Conservation (phyloP, 2,329 filamentous ascomycete genomes). For the Fusarium verticillioides region DNA sequence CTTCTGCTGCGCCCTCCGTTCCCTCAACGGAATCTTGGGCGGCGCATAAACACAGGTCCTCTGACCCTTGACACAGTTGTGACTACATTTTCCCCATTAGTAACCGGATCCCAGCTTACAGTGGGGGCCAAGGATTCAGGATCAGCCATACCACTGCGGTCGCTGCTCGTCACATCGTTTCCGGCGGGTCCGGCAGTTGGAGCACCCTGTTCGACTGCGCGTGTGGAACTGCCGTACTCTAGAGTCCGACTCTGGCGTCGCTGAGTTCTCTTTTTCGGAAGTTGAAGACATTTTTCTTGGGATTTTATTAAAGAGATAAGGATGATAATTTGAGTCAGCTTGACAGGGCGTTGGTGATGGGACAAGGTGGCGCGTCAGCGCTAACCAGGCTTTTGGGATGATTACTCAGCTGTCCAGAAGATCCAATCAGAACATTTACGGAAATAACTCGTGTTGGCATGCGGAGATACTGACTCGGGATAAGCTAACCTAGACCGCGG, state of each 20-base stretch:
- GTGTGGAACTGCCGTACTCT: slow-evolving; percentile 10
- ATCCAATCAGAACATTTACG: background rate
- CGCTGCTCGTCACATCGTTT: slow-evolving; percentile 21
- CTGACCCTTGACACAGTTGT: slow-evolving; percentile 3
- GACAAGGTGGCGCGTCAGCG: background rate
- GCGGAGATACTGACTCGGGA: background rate
- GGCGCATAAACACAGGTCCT: slow-evolving; percentile 2
- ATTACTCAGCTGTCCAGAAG: rapidly evolving
- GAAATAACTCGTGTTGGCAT: too few relatives aligned
- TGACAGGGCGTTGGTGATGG: background rate
- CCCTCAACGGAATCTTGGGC: background rate
- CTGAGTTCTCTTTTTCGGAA: background rate
- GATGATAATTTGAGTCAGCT: background rate
- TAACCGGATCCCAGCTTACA: background rate
- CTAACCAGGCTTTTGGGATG: background rate
- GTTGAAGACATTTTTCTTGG: background rate
- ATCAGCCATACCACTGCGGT: slow-evolving; percentile 7
- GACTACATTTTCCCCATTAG: background rate
- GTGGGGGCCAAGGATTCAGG: background rate
- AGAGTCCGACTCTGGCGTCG: background rate
- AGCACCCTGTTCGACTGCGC: slow-evolving; percentile 13
- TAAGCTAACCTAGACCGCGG: background rate
- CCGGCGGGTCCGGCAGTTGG: slow-evolving; percentile 12
- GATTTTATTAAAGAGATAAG: background rate
- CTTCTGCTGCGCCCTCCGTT: slow-evolving; percentile 17